Conservation (phyloP, 176 grass and related monocot species). For the Puccinellia tenuiflora region DNA sequence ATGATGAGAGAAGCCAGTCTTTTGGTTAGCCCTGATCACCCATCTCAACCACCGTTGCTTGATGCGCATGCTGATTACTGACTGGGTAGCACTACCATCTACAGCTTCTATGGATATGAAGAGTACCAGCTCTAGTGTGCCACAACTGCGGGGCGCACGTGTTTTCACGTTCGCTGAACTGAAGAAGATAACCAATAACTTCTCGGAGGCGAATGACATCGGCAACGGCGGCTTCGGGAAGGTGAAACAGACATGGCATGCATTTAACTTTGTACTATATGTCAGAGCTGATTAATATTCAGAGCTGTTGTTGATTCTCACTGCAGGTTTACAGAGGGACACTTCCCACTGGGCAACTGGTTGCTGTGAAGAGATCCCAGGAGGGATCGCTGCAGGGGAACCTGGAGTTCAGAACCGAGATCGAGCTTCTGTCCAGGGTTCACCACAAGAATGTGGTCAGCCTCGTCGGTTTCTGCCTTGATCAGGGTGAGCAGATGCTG, state of each 20-base stretch:
- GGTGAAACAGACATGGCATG: slow-evolving; percentile 15
- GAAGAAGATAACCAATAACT: slow-evolving; percentile 66
- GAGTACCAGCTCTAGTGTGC: slow-evolving; percentile 49
- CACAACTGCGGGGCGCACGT: slow-evolving; percentile 62
- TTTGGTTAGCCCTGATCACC: slow-evolving; percentile 31
- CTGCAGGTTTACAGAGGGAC: slow-evolving; percentile 66
- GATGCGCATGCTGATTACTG: not conserved
- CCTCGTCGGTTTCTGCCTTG: slow-evolving; percentile 83
- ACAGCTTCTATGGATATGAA: slow-evolving; percentile 66
- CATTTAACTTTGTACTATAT: not conserved
- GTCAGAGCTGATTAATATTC: not conserved
- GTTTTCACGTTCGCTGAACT: slow-evolving; percentile 65
- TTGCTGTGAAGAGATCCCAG: slow-evolving; percentile 71
- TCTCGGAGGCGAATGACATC: slow-evolving; percentile 53
- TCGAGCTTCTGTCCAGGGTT: slow-evolving; percentile 71
- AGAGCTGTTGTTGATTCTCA: not conserved
- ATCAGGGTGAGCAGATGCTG: slow-evolving; percentile 71
- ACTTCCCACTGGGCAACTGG: slow-evolving; percentile 50
- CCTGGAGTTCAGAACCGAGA: slow-evolving; percentile 71
- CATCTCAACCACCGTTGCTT: not conserved
- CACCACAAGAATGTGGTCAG: slow-evolving; percentile 84
- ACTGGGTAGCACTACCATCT: not conserved
- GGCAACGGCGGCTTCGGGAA: slow-evolving; percentile 70
- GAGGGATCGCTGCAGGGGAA: slow-evolving; percentile 62
- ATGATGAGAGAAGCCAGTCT: slow-evolving; percentile 45